Evolutionary conservation across 2,329 filamentous ascomycete genomes (phyloP), one percentile per base, ranked within the genome.

Genomic region (Fusarium tanahbumbuense): DNA sequence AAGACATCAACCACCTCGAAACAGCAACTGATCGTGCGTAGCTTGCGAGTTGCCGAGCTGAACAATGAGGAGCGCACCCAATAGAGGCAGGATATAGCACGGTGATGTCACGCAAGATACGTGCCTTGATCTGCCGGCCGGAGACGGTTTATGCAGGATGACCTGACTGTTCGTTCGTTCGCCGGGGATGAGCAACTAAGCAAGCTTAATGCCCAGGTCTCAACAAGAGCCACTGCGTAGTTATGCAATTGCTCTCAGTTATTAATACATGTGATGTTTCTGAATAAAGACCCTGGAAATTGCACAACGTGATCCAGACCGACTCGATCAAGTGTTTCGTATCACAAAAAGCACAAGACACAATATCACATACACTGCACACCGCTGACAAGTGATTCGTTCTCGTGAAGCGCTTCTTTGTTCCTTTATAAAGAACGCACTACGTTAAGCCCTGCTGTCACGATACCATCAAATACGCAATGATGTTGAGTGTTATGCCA

Each of bases 401-500:
- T 37, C 9, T n/a, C 18, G 10, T 6, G 18, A 12, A 28, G 8
- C 5, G 4, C 5, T 13, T 46, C 16, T 5, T 27, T 25, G 5
- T 18, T 6, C 5, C 25, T 27, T 12, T n/a, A 34, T 13, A 27
- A 15, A 5, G 8, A 18, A 7, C 8, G 10, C 16, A 6, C 6
- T 8, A 2, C 5, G 3, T 13, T 25, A 3, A 3, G 3, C 12
- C 2, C n/a, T 27, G 9, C 7, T 9, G 3, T 20, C 23, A 12
- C 9, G 4, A 10, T 37, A 3, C 4, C 11, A 3, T 4, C 8
- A 4, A 7, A 46, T 3, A 12, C 8, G 8, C n/a, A 1, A n/a
- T 2, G 6, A 63, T 63, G 58, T 16, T 63, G 23, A 63, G 32
- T 3, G 10, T 63, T 1, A 22, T 41, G 32, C 28, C 58, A 18